Base-by-base conservation (phyloP, 345 rosid species). In the Eutrema japonicum region DNA sequence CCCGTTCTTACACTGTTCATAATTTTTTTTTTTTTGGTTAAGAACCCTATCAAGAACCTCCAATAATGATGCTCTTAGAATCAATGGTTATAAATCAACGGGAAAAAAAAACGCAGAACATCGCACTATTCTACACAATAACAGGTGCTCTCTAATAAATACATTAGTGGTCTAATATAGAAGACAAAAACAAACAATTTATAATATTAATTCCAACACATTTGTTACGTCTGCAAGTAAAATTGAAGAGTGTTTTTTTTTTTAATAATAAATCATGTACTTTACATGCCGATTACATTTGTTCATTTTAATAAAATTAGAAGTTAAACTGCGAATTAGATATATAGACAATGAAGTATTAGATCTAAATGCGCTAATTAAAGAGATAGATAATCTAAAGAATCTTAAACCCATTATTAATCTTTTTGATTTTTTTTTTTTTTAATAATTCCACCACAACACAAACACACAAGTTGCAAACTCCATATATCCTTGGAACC, bases 391-490 rank as follows among this genome's bases (percentile, higher is more conserved):
- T 60, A 75, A 75, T 61, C 35, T 75, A 68, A 37, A 76, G 71
- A 55, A 76, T 70, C 71, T 55, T 64, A 55, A 76, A 76, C 71
- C 66, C 66, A 18, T 18, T 18, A 70, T 47, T 38, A 36, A 76
- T 53, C 71, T 62, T 76, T 74, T 47, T 76, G 9, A 60, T 18
- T 18, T 18, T 18, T 11, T 55, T 70, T 18, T 11, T 55, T 70
- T 64, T 4, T 38, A 42, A 70, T 60, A 55, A 54, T 41, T 64
- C 67, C 49, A 76, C 75, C 71, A 70, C 64, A 70, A 22, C 58
- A 53, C 67, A 66, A 57, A 58, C 18, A 29, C 65, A 49, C 76
- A 77, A 70, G 80, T 64, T 77, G 76, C 76, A 77, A 77, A 43
- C 53, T 70, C 71, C 64, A 55, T 56, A 32, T 71, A 56, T 57